Evolutionary conservation across 257 asterid species (phyloP).

Genomic region (Fraxinus quadrangulata): DNA sequence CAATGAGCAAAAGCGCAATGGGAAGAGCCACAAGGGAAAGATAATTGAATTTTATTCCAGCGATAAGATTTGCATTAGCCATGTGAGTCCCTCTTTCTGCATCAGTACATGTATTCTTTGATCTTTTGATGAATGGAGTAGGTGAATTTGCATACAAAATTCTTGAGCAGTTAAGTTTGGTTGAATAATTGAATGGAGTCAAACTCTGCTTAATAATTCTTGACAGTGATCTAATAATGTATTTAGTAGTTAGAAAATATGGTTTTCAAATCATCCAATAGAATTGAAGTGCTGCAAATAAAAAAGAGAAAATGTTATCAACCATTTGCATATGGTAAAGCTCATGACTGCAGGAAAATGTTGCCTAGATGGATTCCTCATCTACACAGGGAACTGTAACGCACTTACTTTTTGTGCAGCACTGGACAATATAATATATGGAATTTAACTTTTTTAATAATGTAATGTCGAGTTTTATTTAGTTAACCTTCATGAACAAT

Average conservation of each 20-base stretch:
- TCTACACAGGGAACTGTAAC: too few species aligned
- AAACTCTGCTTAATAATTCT: neutral
- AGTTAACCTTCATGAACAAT: too few species aligned
- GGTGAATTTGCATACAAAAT: neutral
- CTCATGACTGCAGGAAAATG: neutral
- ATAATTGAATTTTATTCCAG: neutral
- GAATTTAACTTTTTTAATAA: too few species aligned
- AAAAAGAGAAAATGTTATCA: neutral
- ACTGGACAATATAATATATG: too few species aligned
- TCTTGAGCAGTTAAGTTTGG: slow-evolving; percentile 3
- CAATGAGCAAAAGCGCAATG: neutral
- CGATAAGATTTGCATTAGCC: neutral
- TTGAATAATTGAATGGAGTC: neutral
- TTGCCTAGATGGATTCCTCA: too few species aligned
- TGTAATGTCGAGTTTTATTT: too few species aligned
- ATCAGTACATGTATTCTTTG: neutral
- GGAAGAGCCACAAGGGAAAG: neutral
- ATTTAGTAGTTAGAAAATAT: neutral
- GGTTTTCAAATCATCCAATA: neutral
- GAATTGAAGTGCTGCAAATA: neutral
- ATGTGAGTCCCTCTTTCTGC: neutral
- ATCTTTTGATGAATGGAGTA: neutral
- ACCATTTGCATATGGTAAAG: neutral
- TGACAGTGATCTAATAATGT: neutral
- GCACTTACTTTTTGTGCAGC: too few species aligned